These are phyloP conservation scores for Exophiala oligosperma DNA, from an alignment of 2,329 filamentous ascomycete genomes.

Conservation along the genomic window DNA sequence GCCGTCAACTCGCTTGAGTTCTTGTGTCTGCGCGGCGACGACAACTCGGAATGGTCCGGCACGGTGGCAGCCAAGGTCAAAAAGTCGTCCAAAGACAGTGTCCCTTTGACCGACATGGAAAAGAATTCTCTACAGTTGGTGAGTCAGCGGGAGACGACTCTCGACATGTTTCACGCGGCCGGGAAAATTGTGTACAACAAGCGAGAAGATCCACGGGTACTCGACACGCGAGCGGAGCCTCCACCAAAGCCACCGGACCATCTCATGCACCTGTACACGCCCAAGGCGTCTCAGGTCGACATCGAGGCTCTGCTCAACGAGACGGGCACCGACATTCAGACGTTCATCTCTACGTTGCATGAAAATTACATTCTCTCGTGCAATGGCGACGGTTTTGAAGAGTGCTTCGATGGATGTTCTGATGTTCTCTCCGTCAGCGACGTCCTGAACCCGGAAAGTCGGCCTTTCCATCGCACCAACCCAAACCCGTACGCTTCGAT, in stretches of 20 bases:
- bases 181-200: constrained; percentile 98
- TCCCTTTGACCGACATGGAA: constrained; percentile 72
- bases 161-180: constrained; percentile 94
- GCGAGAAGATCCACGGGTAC: constrained; percentile 57
- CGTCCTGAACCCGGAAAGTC: constrained; percentile 71
- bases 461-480: constrained; percentile 31
- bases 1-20: constrained; percentile 93
- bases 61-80: constrained; percentile 70
- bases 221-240: constrained; percentile 31
- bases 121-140: constrained; percentile 76
- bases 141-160: constrained; percentile 80
- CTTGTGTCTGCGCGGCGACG: constrained; percentile 78
- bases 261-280: constrained; percentile 58
- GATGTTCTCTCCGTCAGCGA: constrained; percentile 86
- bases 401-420: constrained; percentile 81
- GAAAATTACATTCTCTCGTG: constrained; percentile 93
- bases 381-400: constrained; percentile 66
- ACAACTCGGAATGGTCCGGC: constrained; percentile 72
- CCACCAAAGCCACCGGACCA: constrained; percentile 60
- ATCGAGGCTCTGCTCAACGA: constrained; percentile 84
- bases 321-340: constrained; percentile 86
- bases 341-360: constrained; percentile 85
- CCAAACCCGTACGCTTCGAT: constrained; percentile 16
- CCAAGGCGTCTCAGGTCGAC: constrained; percentile 63
- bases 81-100: constrained; percentile 51